Conservation (phyloP, 495 filamentous ascomycete species). For the Parmelia sp. region DNA sequence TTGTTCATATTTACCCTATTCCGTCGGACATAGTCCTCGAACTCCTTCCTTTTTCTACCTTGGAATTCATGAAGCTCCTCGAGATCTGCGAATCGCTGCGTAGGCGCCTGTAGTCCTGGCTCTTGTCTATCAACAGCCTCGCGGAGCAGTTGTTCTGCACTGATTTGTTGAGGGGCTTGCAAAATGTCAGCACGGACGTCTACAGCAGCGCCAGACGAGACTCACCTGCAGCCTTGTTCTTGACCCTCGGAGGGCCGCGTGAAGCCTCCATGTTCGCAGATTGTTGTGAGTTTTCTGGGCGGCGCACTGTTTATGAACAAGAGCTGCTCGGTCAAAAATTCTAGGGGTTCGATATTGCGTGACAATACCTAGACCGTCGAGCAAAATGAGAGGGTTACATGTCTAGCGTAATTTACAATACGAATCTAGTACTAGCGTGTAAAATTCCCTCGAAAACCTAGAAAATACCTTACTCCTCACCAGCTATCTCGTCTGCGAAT, state of each 20-base stretch:
- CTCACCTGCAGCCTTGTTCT: slow-evolving; percentile 78
- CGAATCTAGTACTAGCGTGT: no score
- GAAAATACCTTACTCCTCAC: no score
- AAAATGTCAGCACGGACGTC: slow-evolving; percentile 7
- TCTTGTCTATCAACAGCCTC: slow-evolving; percentile 98
- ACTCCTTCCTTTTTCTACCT: slow-evolving; percentile 90
- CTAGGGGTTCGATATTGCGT: no score
- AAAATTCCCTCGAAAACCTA: no score
- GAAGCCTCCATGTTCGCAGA: slow-evolving; percentile 70
- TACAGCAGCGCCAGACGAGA: slow-evolving; percentile 13
- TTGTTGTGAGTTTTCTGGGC: not conserved
- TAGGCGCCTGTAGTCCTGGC: slow-evolving; percentile 76
- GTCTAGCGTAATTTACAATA: no score
- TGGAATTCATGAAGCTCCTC: slow-evolving; percentile 98
- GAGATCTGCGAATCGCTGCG: slow-evolving; percentile 90
- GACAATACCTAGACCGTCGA: no score
- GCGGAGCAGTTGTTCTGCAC: slow-evolving; percentile 92
- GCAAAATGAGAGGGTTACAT: no score
- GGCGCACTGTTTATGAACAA: not conserved
- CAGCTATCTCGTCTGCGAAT: no score
- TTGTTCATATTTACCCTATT: slow-evolving; percentile 96
- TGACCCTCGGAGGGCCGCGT: slow-evolving; percentile 90
- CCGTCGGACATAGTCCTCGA: slow-evolving; percentile 94
- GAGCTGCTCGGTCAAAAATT: not conserved
- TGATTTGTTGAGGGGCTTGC: slow-evolving; percentile 72